Evolutionary conservation across 1,139 yeast genomes (phyloP), one percentile per base, ranked within the genome.

Genomic region (Candida sp.): DNA sequence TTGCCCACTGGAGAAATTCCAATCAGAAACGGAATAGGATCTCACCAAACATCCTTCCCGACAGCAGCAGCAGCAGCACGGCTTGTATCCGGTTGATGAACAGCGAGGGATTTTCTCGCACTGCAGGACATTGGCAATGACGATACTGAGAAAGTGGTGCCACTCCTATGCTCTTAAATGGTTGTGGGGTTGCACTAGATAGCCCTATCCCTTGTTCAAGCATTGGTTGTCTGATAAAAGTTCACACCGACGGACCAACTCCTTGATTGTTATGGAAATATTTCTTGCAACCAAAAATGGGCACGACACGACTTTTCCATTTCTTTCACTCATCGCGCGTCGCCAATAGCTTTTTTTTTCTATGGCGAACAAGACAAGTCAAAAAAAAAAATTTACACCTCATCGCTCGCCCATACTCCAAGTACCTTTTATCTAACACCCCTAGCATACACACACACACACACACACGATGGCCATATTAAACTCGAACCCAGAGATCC

Each of bases 401-500:
- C 51, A 46, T 49, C 49, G 32, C 38, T 28, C 7, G 8, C 31
- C n/a, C 33, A 9, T 8, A n/a, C 8, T 31, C 9, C 33, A 44
- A 33, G 22, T 26, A 22, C 27, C 30, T 27, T n/a, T 12, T 32
- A 39, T 33, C 34, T 12, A 40, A 22, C 41, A 32, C 26, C 42
- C 26, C 22, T n/a, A 37, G 11, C 44, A 17, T 27, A 42, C 26
- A 23, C 30, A 42, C 5, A 40, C 22, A 39, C n/a, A n/a, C n/a
- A n/a, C n/a, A n/a, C 90, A 39, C 69, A 73, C 54, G 28, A 22
- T 77, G 81, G 84, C 81, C 52, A 70, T 81, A 47, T 72, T 86
- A 52, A 85, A 86, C 66, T 80, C 88, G 27, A 87, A 86, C 66
- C 94, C 94, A 40, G 94, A 88, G 66, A 78, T 88, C 51, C 82